These are phyloP conservation scores for Ceratobasidium sp. DNA, from an alignment of 1,284 basidiomycete genomes.

Conservation along the genomic window DNA sequence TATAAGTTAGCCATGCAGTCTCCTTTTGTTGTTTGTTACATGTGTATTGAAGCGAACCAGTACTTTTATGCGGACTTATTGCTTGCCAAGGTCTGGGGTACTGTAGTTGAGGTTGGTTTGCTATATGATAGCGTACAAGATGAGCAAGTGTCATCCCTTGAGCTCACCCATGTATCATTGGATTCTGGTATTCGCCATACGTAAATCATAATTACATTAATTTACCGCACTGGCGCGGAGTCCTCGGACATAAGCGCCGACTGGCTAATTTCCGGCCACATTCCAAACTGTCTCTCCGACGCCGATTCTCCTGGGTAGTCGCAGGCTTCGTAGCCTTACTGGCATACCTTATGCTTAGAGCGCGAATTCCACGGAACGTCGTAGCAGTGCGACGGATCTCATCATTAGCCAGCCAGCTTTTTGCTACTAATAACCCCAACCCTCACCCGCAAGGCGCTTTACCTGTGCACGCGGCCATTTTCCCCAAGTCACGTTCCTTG, in stretches of 20 bases:
- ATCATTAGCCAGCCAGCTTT: constrained; percentile 11
- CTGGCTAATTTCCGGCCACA: background rate
- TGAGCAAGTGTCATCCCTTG: too few species aligned
- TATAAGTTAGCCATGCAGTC: too few species aligned
- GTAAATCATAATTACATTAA: too few species aligned
- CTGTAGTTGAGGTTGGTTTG: too few species aligned
- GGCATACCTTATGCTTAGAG: constrained; percentile 25
- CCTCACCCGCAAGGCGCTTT: background rate
- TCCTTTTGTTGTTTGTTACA: too few species aligned
- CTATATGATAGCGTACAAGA: too few species aligned
- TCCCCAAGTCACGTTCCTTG: background rate
- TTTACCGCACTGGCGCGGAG: background rate
- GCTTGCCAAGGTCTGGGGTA: too few species aligned
- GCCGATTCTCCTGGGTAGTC: background rate
- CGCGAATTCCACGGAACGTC: constrained; percentile 27
- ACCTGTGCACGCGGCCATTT: background rate
- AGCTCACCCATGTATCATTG: too few species aligned
- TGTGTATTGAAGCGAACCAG: too few species aligned
- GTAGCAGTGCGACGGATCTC: constrained; percentile 29
- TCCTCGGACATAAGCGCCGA: constrained; percentile 4
- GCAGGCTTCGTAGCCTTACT: constrained; percentile 12
- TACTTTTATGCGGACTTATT: too few species aligned
- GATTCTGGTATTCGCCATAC: too few species aligned
- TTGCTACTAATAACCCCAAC: background rate
- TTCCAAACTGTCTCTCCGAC: constrained; percentile 27